Evolutionary conservation across 768 basidiomycete species (phyloP).

Genomic region (Naganishia antarctica): DNA sequence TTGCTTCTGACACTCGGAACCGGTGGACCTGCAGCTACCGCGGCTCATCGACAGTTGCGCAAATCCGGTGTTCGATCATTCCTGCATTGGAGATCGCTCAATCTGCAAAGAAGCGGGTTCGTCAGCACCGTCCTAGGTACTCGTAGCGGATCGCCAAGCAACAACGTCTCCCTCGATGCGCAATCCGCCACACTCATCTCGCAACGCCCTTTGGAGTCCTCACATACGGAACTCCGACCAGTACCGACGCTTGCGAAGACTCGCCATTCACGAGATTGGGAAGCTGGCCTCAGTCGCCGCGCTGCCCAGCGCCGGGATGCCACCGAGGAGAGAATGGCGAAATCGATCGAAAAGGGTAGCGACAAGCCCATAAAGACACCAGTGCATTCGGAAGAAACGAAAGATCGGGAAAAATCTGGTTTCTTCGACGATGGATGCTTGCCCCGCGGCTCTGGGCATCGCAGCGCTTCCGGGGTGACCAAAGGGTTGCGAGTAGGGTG

Average conservation of each 20-base stretch:
- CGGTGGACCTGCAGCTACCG: background rate
- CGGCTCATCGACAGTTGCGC: background rate
- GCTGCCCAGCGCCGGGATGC: background rate
- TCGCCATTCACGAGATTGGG: constrained; percentile 2
- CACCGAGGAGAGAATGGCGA: background rate
- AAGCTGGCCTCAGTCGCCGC: constrained; percentile 17
- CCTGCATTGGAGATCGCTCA: constrained; percentile 6
- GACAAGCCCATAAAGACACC: too few species aligned
- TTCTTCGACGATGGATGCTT: constrained; percentile 11
- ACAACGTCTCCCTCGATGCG: background rate
- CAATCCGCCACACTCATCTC: too few species aligned
- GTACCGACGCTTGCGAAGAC: background rate
- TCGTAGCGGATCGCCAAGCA: background rate
- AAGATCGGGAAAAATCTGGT: background rate
- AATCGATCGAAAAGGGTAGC: background rate
- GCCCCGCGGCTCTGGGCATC: background rate
- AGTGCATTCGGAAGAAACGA: background rate
- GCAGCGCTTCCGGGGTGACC: background rate
- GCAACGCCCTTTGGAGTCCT: background rate
- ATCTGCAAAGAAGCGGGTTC: background rate
- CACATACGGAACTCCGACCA: background rate
- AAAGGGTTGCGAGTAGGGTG: constrained; percentile 7
- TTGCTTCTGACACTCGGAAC: background rate
- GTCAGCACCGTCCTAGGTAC: background rate
- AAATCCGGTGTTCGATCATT: constrained; percentile 8